These are phyloP conservation scores for Hansenula sp. DNA, from an alignment of 1,139 yeast species.

Conservation along the genomic window DNA sequence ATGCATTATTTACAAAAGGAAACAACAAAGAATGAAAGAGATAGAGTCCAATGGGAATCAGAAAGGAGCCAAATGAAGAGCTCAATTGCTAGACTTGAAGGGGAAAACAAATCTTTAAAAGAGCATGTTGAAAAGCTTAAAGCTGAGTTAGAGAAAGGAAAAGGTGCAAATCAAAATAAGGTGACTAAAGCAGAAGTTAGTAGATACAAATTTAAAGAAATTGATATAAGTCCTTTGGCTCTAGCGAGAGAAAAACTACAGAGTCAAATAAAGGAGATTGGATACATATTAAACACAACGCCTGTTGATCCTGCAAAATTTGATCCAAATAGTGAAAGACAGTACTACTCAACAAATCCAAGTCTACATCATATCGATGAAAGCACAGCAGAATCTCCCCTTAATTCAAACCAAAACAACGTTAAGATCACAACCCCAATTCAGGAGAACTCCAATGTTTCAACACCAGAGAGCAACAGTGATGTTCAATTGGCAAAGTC, in stretches of 20 bases:
- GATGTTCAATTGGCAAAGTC: neutral
- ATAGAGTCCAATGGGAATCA: slow-evolving; percentile 49
- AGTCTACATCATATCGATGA: neutral
- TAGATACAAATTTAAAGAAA: neutral
- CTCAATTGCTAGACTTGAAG: slow-evolving; percentile 57
- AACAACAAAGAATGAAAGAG: slow-evolving; percentile 52
- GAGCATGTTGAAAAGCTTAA: slow-evolving; percentile 43
- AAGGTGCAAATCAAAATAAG: neutral
- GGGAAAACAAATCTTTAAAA: slow-evolving; percentile 54
- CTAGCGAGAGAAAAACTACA: slow-evolving; percentile 25
- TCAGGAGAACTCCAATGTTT: neutral
- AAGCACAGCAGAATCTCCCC: neutral
- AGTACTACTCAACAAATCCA: neutral
- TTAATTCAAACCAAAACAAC: neutral
- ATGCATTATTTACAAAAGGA: slow-evolving; percentile 55
- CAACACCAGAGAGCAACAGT: neutral
- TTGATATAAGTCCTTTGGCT: slow-evolving; percentile 13
- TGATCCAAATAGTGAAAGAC: neutral
- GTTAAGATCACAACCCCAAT: neutral
- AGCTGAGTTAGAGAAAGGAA: slow-evolving; percentile 3
- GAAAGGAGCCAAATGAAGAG: slow-evolving; percentile 55
- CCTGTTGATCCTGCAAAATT: slow-evolving; percentile 1
- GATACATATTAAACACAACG: slow-evolving; percentile 26
- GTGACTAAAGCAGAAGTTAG: neutral
- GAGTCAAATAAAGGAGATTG: slow-evolving; percentile 29